Evolutionary conservation across 1,284 basidiomycete species (phyloP), one percentile per base, ranked within the genome.

Genomic region (Austroboletus olivaceoglutinosus): DNA sequence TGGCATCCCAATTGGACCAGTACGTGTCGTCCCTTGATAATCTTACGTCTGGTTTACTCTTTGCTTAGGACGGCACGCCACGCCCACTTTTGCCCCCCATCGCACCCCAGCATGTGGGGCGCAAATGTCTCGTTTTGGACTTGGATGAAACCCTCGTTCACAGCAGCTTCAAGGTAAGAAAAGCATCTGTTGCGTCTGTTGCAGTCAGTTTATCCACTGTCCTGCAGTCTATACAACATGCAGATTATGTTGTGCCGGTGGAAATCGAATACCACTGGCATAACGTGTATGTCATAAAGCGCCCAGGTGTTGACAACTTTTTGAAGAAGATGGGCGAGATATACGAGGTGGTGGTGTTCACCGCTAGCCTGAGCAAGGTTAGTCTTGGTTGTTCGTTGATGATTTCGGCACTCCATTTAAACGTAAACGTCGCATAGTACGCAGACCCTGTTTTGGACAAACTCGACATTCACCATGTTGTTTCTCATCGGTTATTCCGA

Each of bases 251-350:
- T 55, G 96, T 99, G 1, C 97, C 97, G 1, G 96, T 99, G 43
- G 97, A 99, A 73, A 99, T 99, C 58, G 97, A 99, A 68, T 94
- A 92, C 56, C 87, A 96, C 61, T 92, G 90, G 77, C 96, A 99
- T 71, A 98, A 98, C 64, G 93, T 99, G 54, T 98, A 99, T 72
- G 97, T 99, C 38, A 93, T 99, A 72, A 99, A 99, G 73, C 86
- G 96, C 43, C 96, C 96, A 3, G 96, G 96, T 9, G 97, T 99
- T 23, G 96, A 99, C 73, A 88, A 87, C 65, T 99, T 99, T 72
- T 75, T 99, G 72, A 90, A 91, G 70, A 87, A 84, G 70, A 99
- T 99, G 97, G 96, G 97, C 38, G 91, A 97, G 70, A 85, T 98
- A 45, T 99, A 97, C 71, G 96, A 99, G 72, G 82, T 99, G 50